phyloP scores from a whole-genome alignment of 2,329 filamentous ascomycete species.

The Acephala macrosclerotiorum region DNA sequence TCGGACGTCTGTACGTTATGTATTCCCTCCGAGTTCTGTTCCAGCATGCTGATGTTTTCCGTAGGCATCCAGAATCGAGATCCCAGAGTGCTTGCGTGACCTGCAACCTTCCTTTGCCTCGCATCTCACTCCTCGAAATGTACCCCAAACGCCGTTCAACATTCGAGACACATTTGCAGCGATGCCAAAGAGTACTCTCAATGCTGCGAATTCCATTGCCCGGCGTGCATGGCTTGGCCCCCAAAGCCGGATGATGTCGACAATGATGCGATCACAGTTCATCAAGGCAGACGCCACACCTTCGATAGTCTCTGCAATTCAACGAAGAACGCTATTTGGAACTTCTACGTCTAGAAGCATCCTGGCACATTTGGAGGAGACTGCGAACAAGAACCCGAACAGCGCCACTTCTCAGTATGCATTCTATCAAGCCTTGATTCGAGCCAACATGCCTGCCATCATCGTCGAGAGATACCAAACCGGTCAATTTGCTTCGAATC shows the following conservation, averaged over 20 bases:
- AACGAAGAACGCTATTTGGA: slow-evolving; percentile 40
- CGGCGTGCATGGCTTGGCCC: slow-evolving; percentile 27
- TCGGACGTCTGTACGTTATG: slow-evolving; percentile 20
- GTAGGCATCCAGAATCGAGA: slow-evolving; percentile 25
- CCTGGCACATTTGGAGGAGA: slow-evolving; percentile 86
- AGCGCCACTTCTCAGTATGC: slow-evolving; percentile 90
- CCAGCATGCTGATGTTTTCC: slow-evolving; percentile 18
- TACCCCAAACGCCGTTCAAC: slow-evolving; percentile 25
- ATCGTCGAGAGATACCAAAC: slow-evolving; percentile 89
- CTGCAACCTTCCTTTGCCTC: slow-evolving; percentile 31
- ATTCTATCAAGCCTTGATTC: slow-evolving; percentile 90
- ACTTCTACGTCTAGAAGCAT: slow-evolving; percentile 58
- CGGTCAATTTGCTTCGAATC: slow-evolving; percentile 82
- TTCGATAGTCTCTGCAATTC: slow-evolving; percentile 22
- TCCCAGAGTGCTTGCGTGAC: slow-evolving; percentile 32
- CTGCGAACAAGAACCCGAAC: slow-evolving; percentile 89
- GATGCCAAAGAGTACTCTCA: slow-evolving; percentile 34
- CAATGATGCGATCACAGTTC: slow-evolving; percentile 30
- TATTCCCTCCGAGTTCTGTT: background rate
- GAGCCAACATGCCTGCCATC: slow-evolving; percentile 93
- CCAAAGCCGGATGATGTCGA: slow-evolving; percentile 37
- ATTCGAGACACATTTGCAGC: slow-evolving; percentile 26
- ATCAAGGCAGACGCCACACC: slow-evolving; percentile 25
- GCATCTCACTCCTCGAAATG: slow-evolving; percentile 22
- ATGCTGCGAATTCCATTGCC: slow-evolving; percentile 34